Evolutionary conservation across 768 basidiomycete species (phyloP).

Genomic region (Phanerodontia chrysosporium): DNA sequence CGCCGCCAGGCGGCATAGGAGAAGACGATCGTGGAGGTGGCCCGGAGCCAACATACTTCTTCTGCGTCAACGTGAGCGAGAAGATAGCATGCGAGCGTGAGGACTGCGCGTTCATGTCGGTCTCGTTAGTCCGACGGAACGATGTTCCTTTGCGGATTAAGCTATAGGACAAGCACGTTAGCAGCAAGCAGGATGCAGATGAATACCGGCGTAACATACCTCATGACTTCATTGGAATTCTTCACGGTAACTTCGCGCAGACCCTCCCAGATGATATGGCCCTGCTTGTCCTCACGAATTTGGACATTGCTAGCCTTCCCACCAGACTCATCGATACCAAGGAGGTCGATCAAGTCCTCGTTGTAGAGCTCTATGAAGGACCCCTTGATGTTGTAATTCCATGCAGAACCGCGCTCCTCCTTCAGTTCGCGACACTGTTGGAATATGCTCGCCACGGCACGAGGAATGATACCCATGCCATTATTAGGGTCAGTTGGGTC

Average conservation of each 20-base stretch:
- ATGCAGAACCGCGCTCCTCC: conserved; percentile 68
- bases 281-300: conserved; percentile 96
- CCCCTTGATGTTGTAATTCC: conserved; percentile 79
- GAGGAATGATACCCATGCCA: conserved; percentile 92
- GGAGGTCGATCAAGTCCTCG: conserved; percentile 95
- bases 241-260: conserved; percentile 88
- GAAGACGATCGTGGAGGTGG: conserved; percentile 72
- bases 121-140: conserved; percentile 92
- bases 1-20: conserved; percentile 56
- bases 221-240: conserved; percentile 87
- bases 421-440: conserved; percentile 68
- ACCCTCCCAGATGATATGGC: conserved; percentile 95
- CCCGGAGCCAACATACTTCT: conserved; percentile 72
- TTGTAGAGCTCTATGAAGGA: conserved; percentile 99
- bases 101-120: conserved; percentile 98
- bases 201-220: conserved; percentile 42
- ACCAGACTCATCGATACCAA: conserved; percentile 71
- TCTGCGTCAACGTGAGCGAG: conserved; percentile 90
- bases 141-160: conserved; percentile 86
- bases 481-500: conserved; percentile 80
- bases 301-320: conserved; percentile 74
- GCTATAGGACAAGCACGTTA: conserved; percentile 36
- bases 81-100: conserved; percentile 99
- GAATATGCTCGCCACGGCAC: conserved; percentile 90
- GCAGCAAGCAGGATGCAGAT: not conserved